phyloP scores from a whole-genome alignment of 371 early-diverging fungal species.

The Rhizopus sp. region DNA sequence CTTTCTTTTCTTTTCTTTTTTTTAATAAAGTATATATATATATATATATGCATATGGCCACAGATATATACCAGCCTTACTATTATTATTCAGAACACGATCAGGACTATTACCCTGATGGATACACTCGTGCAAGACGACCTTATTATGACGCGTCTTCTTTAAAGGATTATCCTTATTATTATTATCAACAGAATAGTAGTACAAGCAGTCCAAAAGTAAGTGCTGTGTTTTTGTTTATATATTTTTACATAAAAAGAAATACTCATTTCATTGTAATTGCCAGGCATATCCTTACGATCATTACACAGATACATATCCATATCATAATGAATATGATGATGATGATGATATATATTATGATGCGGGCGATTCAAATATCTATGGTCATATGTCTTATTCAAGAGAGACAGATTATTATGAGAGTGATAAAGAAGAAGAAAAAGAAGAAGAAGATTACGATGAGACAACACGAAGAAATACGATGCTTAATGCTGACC shows the following conservation, averaged over 20 bases:
- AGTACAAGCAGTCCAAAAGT: no score
- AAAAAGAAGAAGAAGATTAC: conserved; percentile 4
- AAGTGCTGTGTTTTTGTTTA: no score
- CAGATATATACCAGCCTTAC: background rate
- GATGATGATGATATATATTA: background rate
- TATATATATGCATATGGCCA: background rate
- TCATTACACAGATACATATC: background rate
- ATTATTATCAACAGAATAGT: no score
- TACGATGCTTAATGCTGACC: conserved; percentile 8
- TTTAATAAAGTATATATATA: background rate
- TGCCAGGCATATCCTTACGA: background rate
- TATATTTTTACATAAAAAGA: background rate
- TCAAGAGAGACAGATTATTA: background rate
- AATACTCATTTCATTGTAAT: no score
- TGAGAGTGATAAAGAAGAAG: background rate
- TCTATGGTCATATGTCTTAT: no score
- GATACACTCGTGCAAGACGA: no score
- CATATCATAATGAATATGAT: background rate
- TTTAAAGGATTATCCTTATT: no score
- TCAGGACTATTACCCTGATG: no score
- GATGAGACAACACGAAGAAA: conserved; percentile 7
- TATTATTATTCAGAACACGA: background rate
- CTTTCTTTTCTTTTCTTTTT: conserved; percentile 1
- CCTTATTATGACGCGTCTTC: background rate
- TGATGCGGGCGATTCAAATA: no score